Base-by-base conservation (phyloP, 495 filamentous ascomycete species). In the Achaetomiella virescens region DNA sequence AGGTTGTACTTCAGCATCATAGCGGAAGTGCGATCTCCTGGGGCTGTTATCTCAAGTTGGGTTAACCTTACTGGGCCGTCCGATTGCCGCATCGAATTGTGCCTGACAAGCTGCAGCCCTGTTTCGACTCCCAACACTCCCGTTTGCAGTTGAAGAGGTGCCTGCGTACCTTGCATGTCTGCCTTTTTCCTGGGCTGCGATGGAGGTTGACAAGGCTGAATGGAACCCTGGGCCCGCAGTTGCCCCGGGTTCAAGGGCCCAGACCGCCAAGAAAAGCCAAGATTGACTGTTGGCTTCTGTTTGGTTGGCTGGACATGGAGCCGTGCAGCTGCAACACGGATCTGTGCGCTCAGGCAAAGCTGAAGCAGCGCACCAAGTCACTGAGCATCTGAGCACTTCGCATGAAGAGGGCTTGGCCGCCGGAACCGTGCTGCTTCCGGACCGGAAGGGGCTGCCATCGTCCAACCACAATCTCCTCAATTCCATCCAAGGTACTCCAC, bases 151-250 rank as follows among this genome's bases (percentile, higher is more conserved):
- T 43, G 40, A 0, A 35, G 31, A 29, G 37, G 22, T 24, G 29
- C 15, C n/a, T 53, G 57, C 57, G 18, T 57, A 63, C 60, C 51
- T 43, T 22, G 17, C 15, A 42, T 20, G 21, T 47, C 15, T 29
- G 6, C n/a, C n/a, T 6, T 7, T 31, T 20, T 21, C 35, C 22
- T 21, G 22, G 21, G 18, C 1, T 45, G 17, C 18, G 33, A 43
- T 55, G 57, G 63, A 66, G 58, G 58, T 58, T 63, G 37, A 63
- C 60, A 57, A 42, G 40, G 38, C 22, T 45, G 51, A 51, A 61
- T 38, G n/a, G n/a, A n/a, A n/a, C n/a, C n/a, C n/a, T n/a, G n/a
- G n/a, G n/a, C n/a, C n/a, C n/a, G n/a, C n/a, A n/a, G n/a, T n/a
- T n/a, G n/a, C 60, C 52, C 48, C 53, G 20, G 29, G 10, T 2